Base-by-base conservation (phyloP, 2,329 filamentous ascomycete species). In the Fusarium coffeatum region DNA sequence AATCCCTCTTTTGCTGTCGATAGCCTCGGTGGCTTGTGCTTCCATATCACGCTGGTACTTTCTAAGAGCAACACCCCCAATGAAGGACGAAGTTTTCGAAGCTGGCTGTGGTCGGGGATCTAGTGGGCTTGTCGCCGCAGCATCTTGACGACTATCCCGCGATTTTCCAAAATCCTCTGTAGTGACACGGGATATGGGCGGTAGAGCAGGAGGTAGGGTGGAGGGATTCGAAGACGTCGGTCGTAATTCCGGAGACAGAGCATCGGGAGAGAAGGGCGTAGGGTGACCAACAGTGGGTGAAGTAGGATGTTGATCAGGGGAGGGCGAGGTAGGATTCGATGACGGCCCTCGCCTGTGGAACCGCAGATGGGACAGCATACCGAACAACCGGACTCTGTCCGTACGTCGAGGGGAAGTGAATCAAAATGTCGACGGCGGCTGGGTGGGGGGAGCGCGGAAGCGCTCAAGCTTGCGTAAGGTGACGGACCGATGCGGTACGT, bases 281-380 rank as follows among this genome's bases (percentile, higher is more conserved):
- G 82, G 79, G 43, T 83, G 80, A 45, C 79, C 80, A 69, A 67
- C 74, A 50, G 76, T 60, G 65, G 78, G 76, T 61, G 78, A 83
- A 72, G 68, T 80, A 71, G 83, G 84, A 41, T 81, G 75, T 59
- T 83, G 83, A 59, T 88, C 86, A 55, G 83, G 81, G 27, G 82
- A 76, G 8, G 87, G 86, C 34, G 87, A 88, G 25, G 83, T 81
- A 65, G 87, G 86, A 79, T 84, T 87, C 58, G 86, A 88, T 40
- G 53, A 34, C 71, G 83, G 83, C 49, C 82, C 86, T 74, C 86
- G 85, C 72, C 87, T 85, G 73, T 88, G 87, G 78, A 89, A 88
- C 74, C 86, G 86, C 49, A 88, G 81, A 78, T 86, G 83, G 69
- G 84, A 86, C 55, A 86, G 80, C 85, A 87, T 86, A 67, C 62